Evolutionary conservation across 2,329 filamentous ascomycete genomes (phyloP), one percentile per base, ranked within the genome.

Genomic region (Rutstroemia sp.): DNA sequence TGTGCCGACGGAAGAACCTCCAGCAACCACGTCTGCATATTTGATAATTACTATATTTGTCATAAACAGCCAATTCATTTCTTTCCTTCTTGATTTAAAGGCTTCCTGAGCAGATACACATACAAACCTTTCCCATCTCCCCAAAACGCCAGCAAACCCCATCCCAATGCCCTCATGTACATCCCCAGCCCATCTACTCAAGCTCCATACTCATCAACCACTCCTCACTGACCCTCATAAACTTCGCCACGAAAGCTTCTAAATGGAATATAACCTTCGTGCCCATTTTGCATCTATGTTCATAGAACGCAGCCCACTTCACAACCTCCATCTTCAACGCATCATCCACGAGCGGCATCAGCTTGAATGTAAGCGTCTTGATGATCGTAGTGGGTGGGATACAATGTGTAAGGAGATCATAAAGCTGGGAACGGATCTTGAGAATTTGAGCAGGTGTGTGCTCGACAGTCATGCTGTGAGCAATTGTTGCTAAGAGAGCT

Each of bases 241-340:
- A 96, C 75, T 96, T 97, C 57, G 92, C 92, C 58, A 99, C 94
- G 73, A 99, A 99, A 3, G 94, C 94, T 73, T 99, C 95, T 4
- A 99, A 77, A 69, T 99, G 95, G 73, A 99, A 99, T 61, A 99
- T 97, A 58, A 95, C 88, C 79, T 99, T 99, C 58, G 81, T 91
- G 52, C 94, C 94, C 65, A 87, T 87, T 70, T 89, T 89, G 73
- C 97, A 89, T 59, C 94, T 82, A 72, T 99, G 94, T 73, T 99
- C 95, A 71, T 95, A 99, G 68, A 96, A 97, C 0, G 94, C 92
- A 4, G 90, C 89, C 94, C 94, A 99, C 69, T 87, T 90, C 63
- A 99, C 88, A 4, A 99, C 87, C 57, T 99, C 92, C 2, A 87
- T 83, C 72, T 96, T 97, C 51, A 99, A 75, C 23, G 81, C 85